Conservation (phyloP, 495 filamentous ascomycete genomes). For the Bombardia bombarda region DNA sequence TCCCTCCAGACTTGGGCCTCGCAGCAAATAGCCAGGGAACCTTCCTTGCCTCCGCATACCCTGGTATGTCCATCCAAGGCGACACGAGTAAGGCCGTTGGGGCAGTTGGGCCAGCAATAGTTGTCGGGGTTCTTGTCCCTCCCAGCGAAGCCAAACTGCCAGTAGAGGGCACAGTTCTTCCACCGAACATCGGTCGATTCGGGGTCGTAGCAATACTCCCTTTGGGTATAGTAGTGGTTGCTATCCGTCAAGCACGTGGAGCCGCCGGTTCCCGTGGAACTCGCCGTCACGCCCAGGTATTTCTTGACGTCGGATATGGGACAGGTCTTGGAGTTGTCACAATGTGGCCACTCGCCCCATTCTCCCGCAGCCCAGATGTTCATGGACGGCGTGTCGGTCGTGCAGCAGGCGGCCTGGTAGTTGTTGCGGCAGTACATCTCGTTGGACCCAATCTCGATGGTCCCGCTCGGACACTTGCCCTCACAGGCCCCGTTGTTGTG, state of each 20-base stretch:
- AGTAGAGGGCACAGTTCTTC: not conserved
- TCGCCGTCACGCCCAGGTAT: not conserved
- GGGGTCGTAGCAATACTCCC: not conserved
- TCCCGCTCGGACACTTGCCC: not conserved
- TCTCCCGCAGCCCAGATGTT: not conserved
- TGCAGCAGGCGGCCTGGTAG: slow-evolving; percentile 1
- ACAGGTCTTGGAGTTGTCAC: not conserved
- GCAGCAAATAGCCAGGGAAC: not conserved
- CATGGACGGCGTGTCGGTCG: not conserved
- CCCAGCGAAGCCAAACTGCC: not conserved
- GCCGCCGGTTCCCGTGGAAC: not conserved
- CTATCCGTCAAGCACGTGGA: not conserved
- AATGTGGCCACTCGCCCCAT: not conserved
- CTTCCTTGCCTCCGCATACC: not conserved
- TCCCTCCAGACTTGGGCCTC: not conserved
- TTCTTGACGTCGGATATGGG: not conserved
- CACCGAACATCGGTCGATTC: not conserved
- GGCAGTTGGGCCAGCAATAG: not conserved
- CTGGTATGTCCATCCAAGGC: not conserved
- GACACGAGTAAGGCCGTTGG: not conserved
- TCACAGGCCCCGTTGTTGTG: slow-evolving; percentile 1
- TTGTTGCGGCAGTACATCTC: not conserved
- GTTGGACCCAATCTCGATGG: not conserved
- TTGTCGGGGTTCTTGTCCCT: not conserved
- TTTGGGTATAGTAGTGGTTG: not conserved